Conservation (phyloP, 2,329 filamentous ascomycete species). For the Lecanosticta acicola region DNA sequence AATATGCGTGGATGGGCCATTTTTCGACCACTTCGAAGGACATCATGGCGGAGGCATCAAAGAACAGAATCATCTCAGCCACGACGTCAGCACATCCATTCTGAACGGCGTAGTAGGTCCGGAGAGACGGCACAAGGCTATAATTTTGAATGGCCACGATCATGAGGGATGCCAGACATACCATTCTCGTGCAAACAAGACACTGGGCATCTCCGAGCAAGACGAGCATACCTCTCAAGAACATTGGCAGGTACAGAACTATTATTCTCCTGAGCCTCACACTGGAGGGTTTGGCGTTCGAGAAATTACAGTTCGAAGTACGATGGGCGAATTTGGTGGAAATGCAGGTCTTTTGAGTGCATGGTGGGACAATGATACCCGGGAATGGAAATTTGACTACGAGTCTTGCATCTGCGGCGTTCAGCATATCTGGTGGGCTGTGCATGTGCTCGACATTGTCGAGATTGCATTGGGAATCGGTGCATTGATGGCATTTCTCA, state of each 20-base stretch:
- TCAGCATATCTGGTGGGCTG: constrained; percentile 91
- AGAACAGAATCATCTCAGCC: constrained; percentile 86
- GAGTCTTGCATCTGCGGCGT: constrained; percentile 70
- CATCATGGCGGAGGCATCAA: constrained; percentile 61
- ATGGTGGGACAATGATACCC: constrained; percentile 72
- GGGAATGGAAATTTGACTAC: constrained; percentile 80
- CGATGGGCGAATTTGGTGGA: constrained; percentile 97
- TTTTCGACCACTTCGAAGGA: constrained; percentile 71
- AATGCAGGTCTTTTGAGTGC: constrained; percentile 82
- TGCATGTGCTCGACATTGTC: constrained; percentile 67
- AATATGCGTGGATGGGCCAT: constrained; percentile 76
- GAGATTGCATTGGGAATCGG: constrained; percentile 30
- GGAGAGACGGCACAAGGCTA: constrained; percentile 62
- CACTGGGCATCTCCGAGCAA: too few species aligned
- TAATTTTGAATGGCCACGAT: constrained; percentile 90
- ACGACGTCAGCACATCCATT: constrained; percentile 62
- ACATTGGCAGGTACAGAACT: constrained; percentile 20
- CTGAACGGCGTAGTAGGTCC: constrained; percentile 80
- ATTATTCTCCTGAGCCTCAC: constrained; percentile 7
- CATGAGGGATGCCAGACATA: constrained; percentile 89
- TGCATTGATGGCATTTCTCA: constrained; percentile 7
- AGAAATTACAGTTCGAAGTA: constrained; percentile 89
- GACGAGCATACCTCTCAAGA: constrained; percentile 6
- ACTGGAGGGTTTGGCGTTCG: constrained; percentile 51
- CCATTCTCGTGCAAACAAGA: constrained; percentile 45